Base-by-base conservation (phyloP, 768 basidiomycete genomes). In the Guyanaporus albipodus region DNA sequence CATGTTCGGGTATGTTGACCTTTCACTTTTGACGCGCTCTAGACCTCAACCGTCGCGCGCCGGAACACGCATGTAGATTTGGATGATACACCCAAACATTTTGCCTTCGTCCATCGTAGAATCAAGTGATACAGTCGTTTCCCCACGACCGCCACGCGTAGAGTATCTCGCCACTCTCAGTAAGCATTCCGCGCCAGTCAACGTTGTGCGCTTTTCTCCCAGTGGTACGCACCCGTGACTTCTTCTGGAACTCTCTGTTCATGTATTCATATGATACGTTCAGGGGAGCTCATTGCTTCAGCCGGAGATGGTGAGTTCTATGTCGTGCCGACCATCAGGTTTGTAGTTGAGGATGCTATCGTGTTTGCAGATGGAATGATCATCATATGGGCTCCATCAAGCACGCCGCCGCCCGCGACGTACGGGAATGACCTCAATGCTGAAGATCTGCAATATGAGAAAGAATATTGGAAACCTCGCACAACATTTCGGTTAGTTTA, bases 141-240 rank as follows among this genome's bases (percentile, higher is more conserved):
- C 73, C 14, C 53, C 59, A 34, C 80, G 82, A 47, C 79, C 79
- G 1, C 89, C 96, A n/a, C 82, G 91, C 50, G 89, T 95, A 35
- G 96, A 98, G 63, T 99, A 97, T 62, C 83, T 98, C 23, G 86
- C 96, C 5, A 98, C 96, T 0, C 78, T 99, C 44, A 85, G 78
- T 59, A 81, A 91, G 61, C 96, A 99, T 67, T 91, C 90, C 12
- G 91, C 90, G 15, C 82, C 93, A 4, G 95, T 99, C 42, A 99
- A 99, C 54, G 95, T 96, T 7, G 95, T 95, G 22, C 74, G 96
- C 37, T 99, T 88, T 70, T 94, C 90, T 58, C 96, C 96, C 9
- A 93, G 88, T 57, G 96, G 95, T 87, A 60, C 52, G 77, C 44
- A 47, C 59, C 48, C 33, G 12, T 18, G n/a, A 27, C 29, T 3